Evolutionary conservation across 148 eudicot genomes (phyloP), one percentile per base, ranked within the genome.

Genomic region (Rhododendron simsii): DNA sequence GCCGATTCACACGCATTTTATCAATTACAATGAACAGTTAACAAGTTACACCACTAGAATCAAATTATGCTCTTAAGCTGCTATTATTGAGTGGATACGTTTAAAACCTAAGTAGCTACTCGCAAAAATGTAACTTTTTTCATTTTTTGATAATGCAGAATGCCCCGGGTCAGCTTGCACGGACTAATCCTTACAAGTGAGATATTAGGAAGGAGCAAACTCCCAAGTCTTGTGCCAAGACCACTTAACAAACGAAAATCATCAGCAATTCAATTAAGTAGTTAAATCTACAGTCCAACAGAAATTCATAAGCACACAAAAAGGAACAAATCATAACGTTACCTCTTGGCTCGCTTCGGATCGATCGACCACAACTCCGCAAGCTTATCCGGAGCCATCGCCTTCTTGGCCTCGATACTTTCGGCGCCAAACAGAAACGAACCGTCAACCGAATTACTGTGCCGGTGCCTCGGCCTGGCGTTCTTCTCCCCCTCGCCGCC

Each of bases 281-380:
- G 59, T 7, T 23, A 55, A 45, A 69, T 48, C 37, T 39, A 76
- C n/a, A 45, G 5, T 35, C 30, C 18, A 55, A 4, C 10, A 35
- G 26, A 63, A 63, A 30, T 33, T 23, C 44, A 53, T 2, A 81
- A 6, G 71, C 37, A 55, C 18, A 39, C 4, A 63, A 82, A 41
- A 21, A 14, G 30, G 35, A 45, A 41, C 14, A 57, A 78, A 10
- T 45, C 50, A 2, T 26, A 59, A 10, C 9, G 10, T 5, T 53
- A 94, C 98, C 98, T 94, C 86, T 96, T 96, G 83, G 98, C 98
- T 20, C 98, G 90, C 86, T 96, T 96, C 20, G 98, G 98, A 91
- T 96, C 98, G 86, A 91, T 81, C 20, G 90, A 85, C 98, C 98
- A 96, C 75, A 96, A 83, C 84, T 96, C 96, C 76, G 98, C 98